phyloP scores from a whole-genome alignment of 129 eudicot genomes.

The Rutidosis leptorrhynchoides region DNA sequence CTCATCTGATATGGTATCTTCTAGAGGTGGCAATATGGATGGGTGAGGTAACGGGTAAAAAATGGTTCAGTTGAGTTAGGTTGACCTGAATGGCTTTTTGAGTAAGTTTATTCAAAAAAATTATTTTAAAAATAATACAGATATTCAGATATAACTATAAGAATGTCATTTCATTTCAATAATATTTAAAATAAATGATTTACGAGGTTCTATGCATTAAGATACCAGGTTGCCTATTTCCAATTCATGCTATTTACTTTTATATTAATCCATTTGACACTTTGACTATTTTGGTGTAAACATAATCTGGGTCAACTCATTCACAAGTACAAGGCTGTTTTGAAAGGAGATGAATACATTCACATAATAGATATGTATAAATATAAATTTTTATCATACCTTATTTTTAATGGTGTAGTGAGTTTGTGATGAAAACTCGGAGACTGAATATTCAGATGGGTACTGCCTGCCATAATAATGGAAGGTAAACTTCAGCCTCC shows the following conservation, averaged over 20 bases:
- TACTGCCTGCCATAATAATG: slow-evolving; percentile 32
- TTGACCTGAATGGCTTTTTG: background rate
- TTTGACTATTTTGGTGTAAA: background rate
- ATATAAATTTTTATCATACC: background rate
- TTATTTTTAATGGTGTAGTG: slow-evolving; percentile 33
- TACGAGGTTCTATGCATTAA: background rate
- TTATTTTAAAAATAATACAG: background rate
- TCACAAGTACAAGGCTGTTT: background rate
- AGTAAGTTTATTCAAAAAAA: background rate
- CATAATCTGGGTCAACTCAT: background rate
- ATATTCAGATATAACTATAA: background rate
- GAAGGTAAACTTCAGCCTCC: slow-evolving; percentile 41
- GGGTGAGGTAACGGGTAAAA: background rate
- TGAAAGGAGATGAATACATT: background rate
- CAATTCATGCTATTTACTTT: background rate
- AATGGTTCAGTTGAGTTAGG: background rate
- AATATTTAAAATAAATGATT: background rate
- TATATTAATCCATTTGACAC: background rate
- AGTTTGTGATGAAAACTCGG: slow-evolving; percentile 47
- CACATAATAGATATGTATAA: background rate
- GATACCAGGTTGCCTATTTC: background rate
- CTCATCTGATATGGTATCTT: no score
- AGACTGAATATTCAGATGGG: slow-evolving; percentile 54
- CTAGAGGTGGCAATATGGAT: no score
- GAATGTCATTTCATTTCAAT: background rate